Evolutionary conservation across 106 monocot genomes (phyloP).

Genomic region (Apostasia shenzhenica): DNA sequence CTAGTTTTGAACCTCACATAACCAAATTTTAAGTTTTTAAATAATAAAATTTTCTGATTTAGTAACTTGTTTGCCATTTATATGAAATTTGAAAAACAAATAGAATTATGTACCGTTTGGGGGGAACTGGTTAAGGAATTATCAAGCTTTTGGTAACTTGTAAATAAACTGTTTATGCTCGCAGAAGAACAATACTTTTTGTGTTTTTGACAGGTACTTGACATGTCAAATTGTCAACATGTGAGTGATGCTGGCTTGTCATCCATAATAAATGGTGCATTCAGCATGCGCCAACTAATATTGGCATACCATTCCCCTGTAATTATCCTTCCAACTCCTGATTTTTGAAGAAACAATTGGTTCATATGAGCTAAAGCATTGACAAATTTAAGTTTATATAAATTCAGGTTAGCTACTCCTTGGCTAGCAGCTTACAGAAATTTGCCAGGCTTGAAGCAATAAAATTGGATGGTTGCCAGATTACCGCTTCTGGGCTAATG

Average conservation of each 20-base stretch:
- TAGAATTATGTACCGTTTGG: too few species aligned
- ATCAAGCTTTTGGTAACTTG: too few species aligned
- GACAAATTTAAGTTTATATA: background rate
- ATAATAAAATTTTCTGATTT: too few species aligned
- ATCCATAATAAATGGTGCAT: conserved; percentile 23
- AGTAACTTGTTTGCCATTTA: too few species aligned
- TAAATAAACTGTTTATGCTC: too few species aligned
- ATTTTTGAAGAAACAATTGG: background rate
- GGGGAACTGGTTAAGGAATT: too few species aligned
- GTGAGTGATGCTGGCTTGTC: conserved; percentile 39
- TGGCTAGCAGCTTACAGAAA: conserved; percentile 28
- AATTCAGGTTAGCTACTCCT: conserved; percentile 44
- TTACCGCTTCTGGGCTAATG: conserved; percentile 36
- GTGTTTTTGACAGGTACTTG: conserved; percentile 31
- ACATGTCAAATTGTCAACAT: conserved; percentile 50
- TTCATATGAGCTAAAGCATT: background rate
- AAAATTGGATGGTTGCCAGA: conserved; percentile 54
- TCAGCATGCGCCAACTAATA: conserved; percentile 39
- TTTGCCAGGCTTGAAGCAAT: conserved; percentile 40
- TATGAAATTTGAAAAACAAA: too few species aligned
- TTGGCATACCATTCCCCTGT: conserved; percentile 52
- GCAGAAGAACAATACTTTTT: too few species aligned
- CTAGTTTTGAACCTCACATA: too few species aligned
- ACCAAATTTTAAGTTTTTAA: too few species aligned
- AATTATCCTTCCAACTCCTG: conserved; percentile 13